A percentile compares a stretch with the other conserved stretches of the same genome.
phyloP scores from a whole-genome alignment of 768 basidiomycete genomes.

The Hericium alpestre region DNA sequence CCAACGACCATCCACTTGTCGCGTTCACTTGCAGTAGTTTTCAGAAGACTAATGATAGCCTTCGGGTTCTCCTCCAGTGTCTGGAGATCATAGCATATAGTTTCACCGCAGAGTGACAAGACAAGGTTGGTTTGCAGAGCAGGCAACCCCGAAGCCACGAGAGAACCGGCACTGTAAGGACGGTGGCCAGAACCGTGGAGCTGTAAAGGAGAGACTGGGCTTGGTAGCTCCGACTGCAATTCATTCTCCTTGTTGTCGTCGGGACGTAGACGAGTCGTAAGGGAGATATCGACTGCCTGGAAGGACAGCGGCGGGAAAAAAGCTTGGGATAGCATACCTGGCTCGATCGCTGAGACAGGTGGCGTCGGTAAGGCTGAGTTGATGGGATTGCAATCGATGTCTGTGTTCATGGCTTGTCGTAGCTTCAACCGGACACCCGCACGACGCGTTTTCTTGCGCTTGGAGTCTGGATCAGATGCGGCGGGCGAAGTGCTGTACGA shows the following conservation, averaged over 20 bases:
- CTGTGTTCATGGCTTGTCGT: not conserved
- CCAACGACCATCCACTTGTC: conserved; percentile 49
- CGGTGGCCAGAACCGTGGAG: not conserved
- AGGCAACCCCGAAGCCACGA: conserved; percentile 1
- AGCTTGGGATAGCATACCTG: too few relatives aligned
- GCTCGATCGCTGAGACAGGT: too few relatives aligned
- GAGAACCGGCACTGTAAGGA: not conserved
- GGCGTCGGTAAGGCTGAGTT: not conserved
- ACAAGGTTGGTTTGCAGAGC: conserved; percentile 4
- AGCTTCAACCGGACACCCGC: not conserved
- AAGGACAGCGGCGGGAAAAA: too few relatives aligned
- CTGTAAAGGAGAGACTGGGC: not conserved
- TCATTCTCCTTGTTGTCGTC: not conserved
- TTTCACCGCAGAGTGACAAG: conserved; percentile 8
- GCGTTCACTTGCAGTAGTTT: conserved; percentile 32
- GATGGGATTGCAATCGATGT: not conserved
- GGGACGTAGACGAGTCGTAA: too few relatives aligned
- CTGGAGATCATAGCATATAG: conserved; percentile 28
- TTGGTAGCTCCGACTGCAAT: not conserved
- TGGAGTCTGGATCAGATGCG: too few relatives aligned
- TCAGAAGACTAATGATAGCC: conserved; percentile 36
- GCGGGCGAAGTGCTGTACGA: too few relatives aligned
- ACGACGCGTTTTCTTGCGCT: not conserved
- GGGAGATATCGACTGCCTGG: not conserved
- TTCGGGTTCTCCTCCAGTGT: conserved; percentile 33